Percentiles rank a stretch among this genome's conserved stretches.
Evolutionary conservation across 2,329 filamentous ascomycete genomes (phyloP).

Genomic region (Spiromastix sp.): DNA sequence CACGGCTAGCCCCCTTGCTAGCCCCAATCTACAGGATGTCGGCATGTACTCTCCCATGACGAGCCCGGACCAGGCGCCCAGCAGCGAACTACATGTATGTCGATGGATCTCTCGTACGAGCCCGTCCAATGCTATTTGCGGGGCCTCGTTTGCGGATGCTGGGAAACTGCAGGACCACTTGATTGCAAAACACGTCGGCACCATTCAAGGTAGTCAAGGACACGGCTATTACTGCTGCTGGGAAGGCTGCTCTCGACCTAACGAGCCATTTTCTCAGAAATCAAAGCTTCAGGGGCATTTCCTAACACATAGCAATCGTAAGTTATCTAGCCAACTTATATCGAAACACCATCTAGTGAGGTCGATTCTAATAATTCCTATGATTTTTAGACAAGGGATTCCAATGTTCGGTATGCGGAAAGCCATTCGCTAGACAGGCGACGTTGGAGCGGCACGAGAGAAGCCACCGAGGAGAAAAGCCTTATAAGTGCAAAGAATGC

Average conservation of each 20-base stretch:
- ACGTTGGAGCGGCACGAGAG: slow-evolving; percentile 34
- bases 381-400: slow-evolving; percentile 29
- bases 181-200: slow-evolving; percentile 25
- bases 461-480: slow-evolving; percentile 35
- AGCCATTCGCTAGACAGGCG: slow-evolving; percentile 32
- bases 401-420: slow-evolving; percentile 30
- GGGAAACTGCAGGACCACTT: slow-evolving; percentile 32
- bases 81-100: slow-evolving; percentile 29
- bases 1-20: slow-evolving; percentile 21
- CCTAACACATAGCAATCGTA: slow-evolving; percentile 35
- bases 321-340: slow-evolving; percentile 5
- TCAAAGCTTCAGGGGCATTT: slow-evolving; percentile 36
- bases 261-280: slow-evolving; percentile 36
- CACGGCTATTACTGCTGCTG: slow-evolving; percentile 36
- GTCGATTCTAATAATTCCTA: not conserved
- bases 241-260: slow-evolving; percentile 31
- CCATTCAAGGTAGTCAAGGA: slow-evolving; percentile 27
- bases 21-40: slow-evolving; percentile 26
- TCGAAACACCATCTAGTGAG: not conserved
- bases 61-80: slow-evolving; percentile 23
- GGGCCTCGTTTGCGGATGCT: slow-evolving; percentile 24
- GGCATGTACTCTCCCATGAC: slow-evolving; percentile 26
- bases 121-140: slow-evolving; percentile 19
- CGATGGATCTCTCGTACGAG: slow-evolving; percentile 22
- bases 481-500: slow-evolving; percentile 31